phyloP scores from a whole-genome alignment of 129 eudicot species.

The Helichrysum umbraculigerum region DNA sequence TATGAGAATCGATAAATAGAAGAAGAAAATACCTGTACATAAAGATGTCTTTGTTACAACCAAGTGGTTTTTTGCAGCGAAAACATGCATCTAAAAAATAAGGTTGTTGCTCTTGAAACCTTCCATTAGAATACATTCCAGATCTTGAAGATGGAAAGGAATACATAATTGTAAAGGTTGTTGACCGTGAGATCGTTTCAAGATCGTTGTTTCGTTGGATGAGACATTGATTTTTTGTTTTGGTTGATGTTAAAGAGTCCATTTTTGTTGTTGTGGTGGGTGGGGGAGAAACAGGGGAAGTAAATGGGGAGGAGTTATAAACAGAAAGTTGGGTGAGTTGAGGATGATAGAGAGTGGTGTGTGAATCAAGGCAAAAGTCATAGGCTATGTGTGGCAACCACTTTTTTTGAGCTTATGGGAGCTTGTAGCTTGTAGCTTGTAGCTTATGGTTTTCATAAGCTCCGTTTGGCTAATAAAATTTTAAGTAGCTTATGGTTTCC shows the following conservation, averaged over 20 bases:
- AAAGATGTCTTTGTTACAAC: conserved; percentile 51
- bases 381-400: too few relatives aligned
- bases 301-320: conserved; percentile 28
- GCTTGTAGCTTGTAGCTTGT: too few relatives aligned
- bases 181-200: conserved; percentile 32
- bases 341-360: conserved; percentile 27
- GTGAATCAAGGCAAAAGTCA: conserved; percentile 29
- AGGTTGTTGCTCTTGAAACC: conserved; percentile 40
- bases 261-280: conserved; percentile 11
- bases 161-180: conserved; percentile 24
- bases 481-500: too few relatives aligned
- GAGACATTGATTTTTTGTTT: conserved; percentile 23
- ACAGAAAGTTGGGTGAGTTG: conserved; percentile 42
- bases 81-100: conserved; percentile 42
- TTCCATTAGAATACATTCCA: conserved; percentile 34
- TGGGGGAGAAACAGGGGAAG: neutral
- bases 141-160: conserved; percentile 36
- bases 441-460: too few relatives aligned
- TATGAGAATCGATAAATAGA: neutral
- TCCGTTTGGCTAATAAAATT: too few relatives aligned
- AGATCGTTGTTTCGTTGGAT: conserved; percentile 21
- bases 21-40: conserved; percentile 46
- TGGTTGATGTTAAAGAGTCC: conserved; percentile 32
- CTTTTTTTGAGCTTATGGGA: too few relatives aligned
- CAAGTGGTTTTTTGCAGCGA: conserved; percentile 51